phyloP scores from a whole-genome alignment of 1,284 basidiomycete species.

The Malassezia obtusa region DNA sequence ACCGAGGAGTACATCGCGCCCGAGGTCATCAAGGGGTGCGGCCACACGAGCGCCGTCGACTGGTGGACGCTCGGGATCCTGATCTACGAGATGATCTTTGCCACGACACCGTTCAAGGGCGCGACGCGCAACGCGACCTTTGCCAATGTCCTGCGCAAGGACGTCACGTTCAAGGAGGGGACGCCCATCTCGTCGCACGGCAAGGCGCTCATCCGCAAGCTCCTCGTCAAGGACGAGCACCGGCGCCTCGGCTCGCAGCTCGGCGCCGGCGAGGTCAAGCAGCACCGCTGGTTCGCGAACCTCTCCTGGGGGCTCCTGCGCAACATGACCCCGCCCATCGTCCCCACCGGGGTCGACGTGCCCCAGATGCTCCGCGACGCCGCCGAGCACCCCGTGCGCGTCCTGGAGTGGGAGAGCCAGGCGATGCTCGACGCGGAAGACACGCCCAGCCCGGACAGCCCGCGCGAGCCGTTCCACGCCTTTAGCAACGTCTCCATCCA shows the following conservation, averaged over 20 bases:
- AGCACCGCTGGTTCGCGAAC: constrained; percentile 94
- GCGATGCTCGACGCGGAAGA: background rate
- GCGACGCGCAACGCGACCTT: constrained; percentile 88
- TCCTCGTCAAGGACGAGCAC: constrained; percentile 87
- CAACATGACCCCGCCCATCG: constrained; percentile 84
- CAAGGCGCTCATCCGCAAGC: constrained; percentile 74
- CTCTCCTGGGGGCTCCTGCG: constrained; percentile 93
- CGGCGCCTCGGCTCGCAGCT: constrained; percentile 78
- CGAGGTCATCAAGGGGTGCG: constrained; percentile 93
- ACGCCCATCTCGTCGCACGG: constrained; percentile 68
- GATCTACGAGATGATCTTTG: constrained; percentile 99
- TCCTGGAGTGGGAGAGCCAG: constrained; percentile 15
- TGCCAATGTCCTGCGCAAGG: constrained; percentile 78
- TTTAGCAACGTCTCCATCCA: constrained; percentile 11
- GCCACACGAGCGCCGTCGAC: constrained; percentile 95
- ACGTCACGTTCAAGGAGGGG: constrained; percentile 77
- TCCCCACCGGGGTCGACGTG: constrained; percentile 55
- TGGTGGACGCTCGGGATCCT: constrained; percentile 99
- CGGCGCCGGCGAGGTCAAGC: constrained; percentile 95
- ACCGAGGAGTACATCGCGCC: constrained; percentile 99
- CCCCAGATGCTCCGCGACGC: constrained; percentile 3
- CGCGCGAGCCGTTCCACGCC: constrained; percentile 6
- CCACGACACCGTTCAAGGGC: constrained; percentile 98
- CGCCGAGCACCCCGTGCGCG: background rate
- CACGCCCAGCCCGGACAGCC: background rate